Base-by-base conservation (phyloP, 768 basidiomycete species). In the Tylopilus balloui region DNA sequence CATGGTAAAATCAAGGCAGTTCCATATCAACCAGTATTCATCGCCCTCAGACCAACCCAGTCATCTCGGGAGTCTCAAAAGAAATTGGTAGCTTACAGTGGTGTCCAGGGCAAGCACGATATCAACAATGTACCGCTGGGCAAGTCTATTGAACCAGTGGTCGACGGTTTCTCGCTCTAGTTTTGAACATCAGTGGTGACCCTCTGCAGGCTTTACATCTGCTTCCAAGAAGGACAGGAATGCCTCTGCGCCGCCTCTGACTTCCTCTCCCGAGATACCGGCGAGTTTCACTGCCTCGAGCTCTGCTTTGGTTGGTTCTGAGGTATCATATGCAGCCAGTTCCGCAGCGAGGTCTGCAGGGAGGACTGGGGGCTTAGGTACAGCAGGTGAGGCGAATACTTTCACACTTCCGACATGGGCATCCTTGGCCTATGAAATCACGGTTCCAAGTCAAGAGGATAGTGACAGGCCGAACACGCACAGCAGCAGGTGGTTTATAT, bases 321-420 rank as follows among this genome's bases (percentile, higher is more conserved):
- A 68, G 14, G 81, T 74, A 55, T 96, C 94, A 69, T 96, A 99
- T 29, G 86, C 83, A 2, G 84, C 65, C 50, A 97, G 83, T 60
- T 95, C 92, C 17, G 84, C 69, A n/a, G 95, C 91, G 56, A 98
- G 83, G 70, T 93, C 86, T 42, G 76, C 66, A 43, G 93, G 91
- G 41, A 96, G 75, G 13, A 77, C 66, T 11, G 95, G 94, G 2
- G 82, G 69, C 50, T 81, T 75, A 44, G 95, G 96, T 21, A 80
- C 63, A 14, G 84, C 68, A 1, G 95, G 95, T 21, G 82, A 68
- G 27, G 81, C 66, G 78, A 86, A 95, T 44, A 79, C 64, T 73
- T 95, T 96, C 52, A 98, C 93, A 49, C 69, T 74, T 48, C 89
- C 90, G 59, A 92, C 82, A 67, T 92, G 90, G 45, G 92, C 92